Evolutionary conservation across 495 filamentous ascomycete genomes (phyloP), one percentile per base, ranked within the genome.

Genomic region (Ramalina intermedia): DNA sequence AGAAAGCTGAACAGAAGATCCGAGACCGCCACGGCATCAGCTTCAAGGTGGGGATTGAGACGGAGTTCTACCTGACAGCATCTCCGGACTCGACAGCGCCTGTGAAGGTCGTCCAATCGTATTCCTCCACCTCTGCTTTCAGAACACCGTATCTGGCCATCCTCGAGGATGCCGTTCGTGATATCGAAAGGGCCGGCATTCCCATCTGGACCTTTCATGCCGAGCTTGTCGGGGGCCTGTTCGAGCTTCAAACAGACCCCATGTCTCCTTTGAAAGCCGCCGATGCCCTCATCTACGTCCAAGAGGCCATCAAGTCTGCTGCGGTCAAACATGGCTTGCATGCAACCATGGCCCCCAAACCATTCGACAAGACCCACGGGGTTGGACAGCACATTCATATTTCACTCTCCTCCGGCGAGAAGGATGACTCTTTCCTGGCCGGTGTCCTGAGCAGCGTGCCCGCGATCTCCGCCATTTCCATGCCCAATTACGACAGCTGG

Each of bases 1-100:
- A 41, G 13, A 50, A 47, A 13, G 54, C 46, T 16, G 33, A 50
- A 23, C 35, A 37, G 12, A 21, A 46, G 26, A 23, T 53, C 14
- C 33, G 47, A 37, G 37, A 42, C 14, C 24, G 40, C 18, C 53
- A 66, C 33, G 37, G 36, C 17, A 29, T 49, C 35, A 42, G 6
- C 23, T 75, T 85, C 46, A 66, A 82, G 9, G 53, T 86, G 12
- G 84, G 84, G 1, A 84, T 85, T 52, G 84, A 88, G 59, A 71
- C 84, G 29, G 83, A 88, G 56, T 77, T 88, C 43, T 63, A 80
- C 18, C 75, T 86, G 37, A 54, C 83, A 6, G 37, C 33, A 41
- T 47, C 45, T 37, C 23, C 23, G 7, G 46, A 37, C 35, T 33
- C 49, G 21, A 20, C 29, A 16, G 23, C 17, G 16, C 12, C 16